These are phyloP conservation scores for Chalciporus sphaerocephalus DNA, from an alignment of 768 basidiomycete species.

Conservation along the genomic window DNA sequence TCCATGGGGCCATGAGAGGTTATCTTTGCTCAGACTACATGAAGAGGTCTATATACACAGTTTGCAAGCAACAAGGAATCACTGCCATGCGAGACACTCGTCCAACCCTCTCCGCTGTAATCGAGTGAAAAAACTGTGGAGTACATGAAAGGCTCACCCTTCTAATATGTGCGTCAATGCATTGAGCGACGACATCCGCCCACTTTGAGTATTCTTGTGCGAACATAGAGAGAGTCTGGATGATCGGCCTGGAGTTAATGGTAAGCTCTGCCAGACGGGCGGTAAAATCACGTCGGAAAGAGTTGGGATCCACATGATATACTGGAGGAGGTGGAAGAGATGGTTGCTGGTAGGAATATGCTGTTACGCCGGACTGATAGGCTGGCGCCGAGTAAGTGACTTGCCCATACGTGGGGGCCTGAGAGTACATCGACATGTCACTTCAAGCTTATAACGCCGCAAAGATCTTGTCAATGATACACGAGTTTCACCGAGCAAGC, in stretches of 20 bases:
- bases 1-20: slow-evolving; percentile 29
- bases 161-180: slow-evolving; percentile 79
- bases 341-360: slow-evolving; percentile 47
- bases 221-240: slow-evolving; percentile 87
- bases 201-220: slow-evolving; percentile 83
- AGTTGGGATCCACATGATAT: slow-evolving; percentile 57
- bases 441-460: slow-evolving; percentile 36
- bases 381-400: slow-evolving; percentile 46
- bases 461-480: slow-evolving; percentile 31
- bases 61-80: slow-evolving; percentile 27
- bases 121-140: slow-evolving; percentile 22
- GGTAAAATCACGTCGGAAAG: slow-evolving; percentile 76
- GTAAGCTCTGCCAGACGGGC: slow-evolving; percentile 74
- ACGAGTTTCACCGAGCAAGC: slow-evolving; percentile 33
- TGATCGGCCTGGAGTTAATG: slow-evolving; percentile 93
- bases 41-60: slow-evolving; percentile 45
- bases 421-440: slow-evolving; percentile 63
- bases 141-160: slow-evolving; percentile 62
- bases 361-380: slow-evolving; percentile 42
- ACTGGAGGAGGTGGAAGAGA: slow-evolving; percentile 39
- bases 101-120: slow-evolving; percentile 27
- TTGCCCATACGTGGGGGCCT: slow-evolving; percentile 55
- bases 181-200: slow-evolving; percentile 75
- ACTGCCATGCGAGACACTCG: slow-evolving; percentile 21
- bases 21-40: slow-evolving; percentile 42